Conservation (phyloP, 2,329 filamentous ascomycete genomes). For the Pseudopithomyces maydicus region DNA sequence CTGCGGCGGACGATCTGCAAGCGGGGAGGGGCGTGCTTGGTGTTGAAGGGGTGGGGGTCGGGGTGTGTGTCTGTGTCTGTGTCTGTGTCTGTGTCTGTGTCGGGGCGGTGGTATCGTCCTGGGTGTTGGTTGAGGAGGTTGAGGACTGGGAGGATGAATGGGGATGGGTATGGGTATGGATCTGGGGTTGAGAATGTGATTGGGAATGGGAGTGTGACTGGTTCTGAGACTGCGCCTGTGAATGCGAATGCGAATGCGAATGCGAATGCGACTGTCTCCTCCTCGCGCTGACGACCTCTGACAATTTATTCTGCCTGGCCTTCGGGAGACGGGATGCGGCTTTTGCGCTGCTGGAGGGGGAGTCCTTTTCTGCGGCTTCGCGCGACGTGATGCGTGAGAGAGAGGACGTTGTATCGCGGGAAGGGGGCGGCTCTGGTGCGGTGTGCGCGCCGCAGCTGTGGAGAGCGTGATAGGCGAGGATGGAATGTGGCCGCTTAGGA, state of each 20-base stretch:
- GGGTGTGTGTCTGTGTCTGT: no score
- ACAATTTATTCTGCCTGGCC: conserved; percentile 35
- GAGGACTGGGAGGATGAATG: no score
- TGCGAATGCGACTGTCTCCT: no score
- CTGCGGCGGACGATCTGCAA: conserved; percentile 40
- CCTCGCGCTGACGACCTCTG: conserved; percentile 27
- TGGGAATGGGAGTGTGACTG: no score
- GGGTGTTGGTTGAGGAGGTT: conserved; percentile 20
- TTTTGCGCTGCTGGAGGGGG: neutral
- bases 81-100: no score
- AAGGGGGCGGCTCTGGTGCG: conserved; percentile 29
- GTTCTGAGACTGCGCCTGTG: no score
- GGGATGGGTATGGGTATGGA: no score
- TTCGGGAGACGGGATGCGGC: conserved; percentile 32
- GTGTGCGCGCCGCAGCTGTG: conserved; percentile 14
- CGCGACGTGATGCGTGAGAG: conserved; percentile 29
- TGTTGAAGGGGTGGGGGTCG: conserved; percentile 19
- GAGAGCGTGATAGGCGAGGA: conserved; percentile 18
- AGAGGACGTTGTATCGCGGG: conserved; percentile 30
- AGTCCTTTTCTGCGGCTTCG: conserved; percentile 9
- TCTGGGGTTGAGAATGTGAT: no score
- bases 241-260: no score
- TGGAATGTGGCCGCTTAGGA: conserved; percentile 16
- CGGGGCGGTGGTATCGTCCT: conserved; percentile 31
- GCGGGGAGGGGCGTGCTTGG: conserved; percentile 30